phyloP scores from a whole-genome alignment of 768 basidiomycete species.

The Coprinellus micaceus region DNA sequence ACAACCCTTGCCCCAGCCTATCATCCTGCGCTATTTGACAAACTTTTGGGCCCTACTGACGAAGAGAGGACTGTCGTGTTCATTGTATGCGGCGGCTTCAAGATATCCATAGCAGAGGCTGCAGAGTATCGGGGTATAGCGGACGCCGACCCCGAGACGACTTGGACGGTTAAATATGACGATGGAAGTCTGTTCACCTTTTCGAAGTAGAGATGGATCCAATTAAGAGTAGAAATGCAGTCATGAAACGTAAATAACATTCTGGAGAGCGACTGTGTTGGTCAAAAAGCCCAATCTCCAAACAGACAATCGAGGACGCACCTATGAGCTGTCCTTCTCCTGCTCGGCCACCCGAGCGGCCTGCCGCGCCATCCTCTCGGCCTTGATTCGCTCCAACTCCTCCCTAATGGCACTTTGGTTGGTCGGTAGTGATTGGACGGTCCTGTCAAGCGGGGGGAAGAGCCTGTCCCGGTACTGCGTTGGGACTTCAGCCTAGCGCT shows the following conservation, averaged over 20 bases:
- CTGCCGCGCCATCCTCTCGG: conserved; percentile 49
- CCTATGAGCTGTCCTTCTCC: conserved; percentile 16
- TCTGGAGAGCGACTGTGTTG: neutral
- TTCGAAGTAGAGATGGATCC: conserved; percentile 8
- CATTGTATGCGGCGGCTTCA: conserved; percentile 71
- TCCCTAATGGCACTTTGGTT: conserved; percentile 62
- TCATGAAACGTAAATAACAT: neutral
- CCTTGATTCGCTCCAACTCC: conserved; percentile 70
- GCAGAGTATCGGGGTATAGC: conserved; percentile 42
- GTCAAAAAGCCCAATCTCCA: too few relatives aligned
- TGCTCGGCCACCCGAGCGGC: conserved; percentile 39
- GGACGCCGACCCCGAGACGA: conserved; percentile 26
- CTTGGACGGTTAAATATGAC: conserved; percentile 38
- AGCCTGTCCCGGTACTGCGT: conserved; percentile 67
- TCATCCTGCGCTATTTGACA: conserved; percentile 50
- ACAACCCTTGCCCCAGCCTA: conserved; percentile 69
- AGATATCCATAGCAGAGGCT: conserved; percentile 54
- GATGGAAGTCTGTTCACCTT: conserved; percentile 36
- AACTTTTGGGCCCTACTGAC: conserved; percentile 33
- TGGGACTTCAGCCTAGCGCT: neutral
- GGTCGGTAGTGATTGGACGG: conserved; percentile 56
- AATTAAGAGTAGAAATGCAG: neutral
- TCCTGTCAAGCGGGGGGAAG: conserved; percentile 61
- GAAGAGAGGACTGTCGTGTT: conserved; percentile 48
- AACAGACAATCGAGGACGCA: conserved; percentile 14